Evolutionary conservation across 306 rosid species (phyloP).

Genomic region (Mimosa pudica): DNA sequence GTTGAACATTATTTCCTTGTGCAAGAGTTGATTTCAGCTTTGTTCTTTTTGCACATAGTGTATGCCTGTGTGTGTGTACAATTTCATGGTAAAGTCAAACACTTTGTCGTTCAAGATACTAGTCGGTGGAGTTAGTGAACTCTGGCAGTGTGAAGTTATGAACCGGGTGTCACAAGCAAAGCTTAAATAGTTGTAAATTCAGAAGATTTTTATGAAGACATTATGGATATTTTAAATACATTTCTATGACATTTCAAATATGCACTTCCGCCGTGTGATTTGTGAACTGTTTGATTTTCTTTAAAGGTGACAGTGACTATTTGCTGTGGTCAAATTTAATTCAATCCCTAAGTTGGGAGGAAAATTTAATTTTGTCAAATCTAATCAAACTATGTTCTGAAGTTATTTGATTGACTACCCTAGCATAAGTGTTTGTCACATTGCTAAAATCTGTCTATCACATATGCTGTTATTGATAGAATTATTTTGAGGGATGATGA

Average conservation of each 20-base stretch:
- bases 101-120: background rate
- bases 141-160: background rate
- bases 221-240: background rate
- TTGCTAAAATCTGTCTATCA: constrained; percentile 8
- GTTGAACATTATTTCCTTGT: no score
- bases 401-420: constrained; percentile 5
- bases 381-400: constrained; percentile 1
- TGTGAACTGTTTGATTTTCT: background rate
- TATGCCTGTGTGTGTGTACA: no score
- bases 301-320: background rate
- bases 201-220: background rate
- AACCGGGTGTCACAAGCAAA: background rate
- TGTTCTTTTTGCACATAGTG: background rate
- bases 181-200: constrained; percentile 7
- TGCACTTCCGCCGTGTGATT: background rate
- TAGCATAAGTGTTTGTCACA: constrained; percentile 11
- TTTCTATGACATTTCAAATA: background rate
- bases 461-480: background rate
- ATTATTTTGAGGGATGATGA: constrained; percentile 20
- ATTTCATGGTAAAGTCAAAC: background rate
- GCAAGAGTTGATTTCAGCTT: background rate
- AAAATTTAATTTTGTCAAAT: background rate
- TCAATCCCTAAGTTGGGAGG: background rate
- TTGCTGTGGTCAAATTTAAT: background rate
- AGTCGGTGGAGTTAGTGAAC: background rate